These are phyloP conservation scores for Ogataea degrootiae DNA, from an alignment of 805 yeast genomes.

Conservation along the genomic window DNA sequence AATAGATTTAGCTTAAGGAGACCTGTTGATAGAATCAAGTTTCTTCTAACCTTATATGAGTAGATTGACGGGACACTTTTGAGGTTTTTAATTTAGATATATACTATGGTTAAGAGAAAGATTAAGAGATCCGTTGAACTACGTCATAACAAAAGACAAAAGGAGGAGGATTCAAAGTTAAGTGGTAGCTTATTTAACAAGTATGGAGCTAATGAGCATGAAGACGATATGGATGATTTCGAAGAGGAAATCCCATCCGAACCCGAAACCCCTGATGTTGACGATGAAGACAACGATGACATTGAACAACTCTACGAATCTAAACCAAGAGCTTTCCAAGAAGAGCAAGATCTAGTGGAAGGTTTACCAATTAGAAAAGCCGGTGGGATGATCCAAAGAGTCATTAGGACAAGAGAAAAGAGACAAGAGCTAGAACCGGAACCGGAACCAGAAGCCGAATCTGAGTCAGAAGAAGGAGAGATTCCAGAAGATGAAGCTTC, in stretches of 20 bases:
- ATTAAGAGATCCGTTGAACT: conserved; percentile 31
- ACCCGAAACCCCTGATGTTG: conserved; percentile 18
- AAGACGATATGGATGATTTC: conserved; percentile 5
- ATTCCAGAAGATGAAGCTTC: conserved; percentile 11
- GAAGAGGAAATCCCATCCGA: conserved; percentile 12
- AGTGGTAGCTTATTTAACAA: conserved; percentile 32
- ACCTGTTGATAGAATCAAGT: too few species aligned
- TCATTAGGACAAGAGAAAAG: conserved; percentile 34
- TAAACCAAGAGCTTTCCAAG: conserved; percentile 54
- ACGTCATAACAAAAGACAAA: conserved; percentile 33
- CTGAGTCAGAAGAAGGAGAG: conserved; percentile 10
- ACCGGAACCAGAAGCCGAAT: conserved; percentile 12
- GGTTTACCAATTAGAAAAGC: conserved; percentile 77
- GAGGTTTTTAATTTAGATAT: too few species aligned
- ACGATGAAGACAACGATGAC: conserved; percentile 29
- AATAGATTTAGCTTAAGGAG: too few species aligned
- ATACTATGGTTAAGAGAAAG: conserved; percentile 34
- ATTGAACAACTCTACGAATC: conserved; percentile 78
- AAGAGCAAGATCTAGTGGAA: conserved; percentile 46
- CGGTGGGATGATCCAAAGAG: conserved; percentile 79
- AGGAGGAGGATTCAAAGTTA: conserved; percentile 39
- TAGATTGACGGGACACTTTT: too few species aligned
- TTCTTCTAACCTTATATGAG: too few species aligned
- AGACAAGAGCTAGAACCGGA: conserved; percentile 13
- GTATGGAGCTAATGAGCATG: conserved; percentile 8